Evolutionary conservation across 202 grass and related monocot genomes (phyloP).

Genomic region (Cymbopogon flexuosus): DNA sequence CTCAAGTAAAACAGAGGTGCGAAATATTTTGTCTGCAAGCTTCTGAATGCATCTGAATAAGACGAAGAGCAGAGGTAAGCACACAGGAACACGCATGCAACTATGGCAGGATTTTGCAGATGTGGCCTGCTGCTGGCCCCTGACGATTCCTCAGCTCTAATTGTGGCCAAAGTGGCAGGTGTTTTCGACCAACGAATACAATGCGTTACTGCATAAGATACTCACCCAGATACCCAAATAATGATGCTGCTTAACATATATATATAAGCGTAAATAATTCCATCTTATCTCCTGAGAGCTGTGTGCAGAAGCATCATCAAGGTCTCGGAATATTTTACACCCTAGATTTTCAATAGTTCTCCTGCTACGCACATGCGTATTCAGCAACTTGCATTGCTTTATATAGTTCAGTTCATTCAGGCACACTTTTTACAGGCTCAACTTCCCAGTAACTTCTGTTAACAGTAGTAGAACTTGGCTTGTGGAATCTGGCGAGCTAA

Average conservation of each 20-base stretch:
- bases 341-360: neutral
- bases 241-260: neutral
- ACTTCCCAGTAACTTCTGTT: conserved; percentile 35
- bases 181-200: neutral
- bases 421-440: neutral
- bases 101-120: neutral
- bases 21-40: neutral
- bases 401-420: neutral
- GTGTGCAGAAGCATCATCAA: neutral
- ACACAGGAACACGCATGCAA: neutral
- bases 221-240: neutral
- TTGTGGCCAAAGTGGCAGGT: conserved; percentile 2
- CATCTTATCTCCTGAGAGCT: conserved; percentile 5
- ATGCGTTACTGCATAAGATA: conserved; percentile 26
- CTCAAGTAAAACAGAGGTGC: neutral
- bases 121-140: neutral
- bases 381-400: neutral
- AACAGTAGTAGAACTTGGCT: conserved; percentile 4
- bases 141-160: neutral
- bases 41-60: neutral
- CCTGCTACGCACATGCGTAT: neutral
- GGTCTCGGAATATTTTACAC: neutral
- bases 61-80: neutral
- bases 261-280: conserved; percentile 1
- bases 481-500: conserved; percentile 29